phyloP scores from a whole-genome alignment of 2,329 filamentous ascomycete genomes.

The Fusarium cicatricum region DNA sequence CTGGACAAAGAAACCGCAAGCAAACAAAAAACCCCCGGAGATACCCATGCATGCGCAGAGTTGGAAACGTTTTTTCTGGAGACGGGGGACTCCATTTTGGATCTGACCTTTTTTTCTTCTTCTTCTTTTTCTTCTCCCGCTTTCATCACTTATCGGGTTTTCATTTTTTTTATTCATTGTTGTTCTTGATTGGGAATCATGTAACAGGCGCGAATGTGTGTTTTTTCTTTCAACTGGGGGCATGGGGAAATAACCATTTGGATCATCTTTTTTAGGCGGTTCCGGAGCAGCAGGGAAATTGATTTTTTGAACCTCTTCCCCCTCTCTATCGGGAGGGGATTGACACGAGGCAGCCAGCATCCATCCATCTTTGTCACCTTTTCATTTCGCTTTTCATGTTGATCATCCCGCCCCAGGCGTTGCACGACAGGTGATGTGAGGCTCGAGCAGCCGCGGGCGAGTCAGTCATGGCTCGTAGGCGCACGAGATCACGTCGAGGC shows the following conservation, averaged over 20 bases:
- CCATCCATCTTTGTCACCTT: neutral
- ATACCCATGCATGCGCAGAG: slow-evolving; percentile 43
- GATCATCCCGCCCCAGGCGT: slow-evolving; percentile 7
- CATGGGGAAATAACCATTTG: slow-evolving; percentile 18
- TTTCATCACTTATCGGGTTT: slow-evolving; percentile 4
- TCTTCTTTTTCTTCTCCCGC: no score
- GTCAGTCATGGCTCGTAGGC: slow-evolving; percentile 29
- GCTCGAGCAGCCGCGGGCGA: slow-evolving; percentile 26
- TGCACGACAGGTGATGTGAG: slow-evolving; percentile 35
- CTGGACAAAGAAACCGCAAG: slow-evolving; percentile 35
- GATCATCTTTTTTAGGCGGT: slow-evolving; percentile 29
- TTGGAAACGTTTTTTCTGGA: slow-evolving; percentile 37
- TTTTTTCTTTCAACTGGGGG: slow-evolving; percentile 14
- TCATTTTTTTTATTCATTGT: slow-evolving; percentile 18
- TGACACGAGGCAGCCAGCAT: slow-evolving; percentile 10
- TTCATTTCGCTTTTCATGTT: slow-evolving; percentile 16
- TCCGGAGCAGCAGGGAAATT: slow-evolving; percentile 38
- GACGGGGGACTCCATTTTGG: slow-evolving; percentile 42
- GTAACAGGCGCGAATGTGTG: slow-evolving; percentile 29
- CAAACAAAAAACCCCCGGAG: slow-evolving; percentile 42
- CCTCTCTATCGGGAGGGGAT: neutral
- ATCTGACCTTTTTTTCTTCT: slow-evolving; percentile 30
- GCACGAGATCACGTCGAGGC: slow-evolving; percentile 38
- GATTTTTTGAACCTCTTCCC: slow-evolving; percentile 36
- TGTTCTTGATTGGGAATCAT: slow-evolving; percentile 10